phyloP scores from a whole-genome alignment of 495 filamentous ascomycete species.

The Cercophora newfieldiana region DNA sequence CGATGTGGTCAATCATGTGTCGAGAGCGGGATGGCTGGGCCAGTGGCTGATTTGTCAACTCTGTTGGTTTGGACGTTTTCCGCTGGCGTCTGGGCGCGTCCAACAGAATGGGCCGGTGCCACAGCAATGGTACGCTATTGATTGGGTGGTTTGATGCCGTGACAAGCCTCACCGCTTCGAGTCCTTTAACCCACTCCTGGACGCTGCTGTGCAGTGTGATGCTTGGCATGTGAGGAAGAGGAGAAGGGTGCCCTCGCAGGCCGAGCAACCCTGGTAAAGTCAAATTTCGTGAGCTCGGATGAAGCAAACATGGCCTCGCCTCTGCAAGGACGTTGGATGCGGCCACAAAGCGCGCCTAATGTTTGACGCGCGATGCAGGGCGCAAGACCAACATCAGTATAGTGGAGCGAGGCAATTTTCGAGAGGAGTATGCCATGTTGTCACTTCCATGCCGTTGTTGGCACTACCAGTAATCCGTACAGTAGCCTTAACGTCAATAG shows the following conservation, averaged over 20 bases:
- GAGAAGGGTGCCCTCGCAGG: not conserved
- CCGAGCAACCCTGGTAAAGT: not conserved
- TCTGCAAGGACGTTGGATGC: not conserved
- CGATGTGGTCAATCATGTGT: not conserved
- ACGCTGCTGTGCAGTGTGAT: not conserved
- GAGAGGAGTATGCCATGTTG: not conserved
- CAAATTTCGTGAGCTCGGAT: not conserved
- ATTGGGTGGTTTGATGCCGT: not conserved
- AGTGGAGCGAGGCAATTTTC: no score
- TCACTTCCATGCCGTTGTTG: not conserved
- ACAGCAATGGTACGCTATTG: not conserved
- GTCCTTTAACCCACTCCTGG: not conserved
- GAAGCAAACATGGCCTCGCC: not conserved
- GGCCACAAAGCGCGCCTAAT: not conserved
- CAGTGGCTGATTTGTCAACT: not conserved
- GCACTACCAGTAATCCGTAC: not conserved
- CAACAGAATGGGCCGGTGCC: not conserved
- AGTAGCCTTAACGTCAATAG: no score
- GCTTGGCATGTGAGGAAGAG: not conserved
- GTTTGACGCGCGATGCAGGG: not conserved
- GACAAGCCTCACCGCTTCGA: not conserved
- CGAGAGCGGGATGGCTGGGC: not conserved
- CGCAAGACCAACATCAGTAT: not conserved
- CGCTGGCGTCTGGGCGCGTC: not conserved
- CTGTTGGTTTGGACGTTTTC: not conserved